phyloP scores from a whole-genome alignment of 2,329 filamentous ascomycete genomes.

The Ambrosiella cleistominuta region DNA sequence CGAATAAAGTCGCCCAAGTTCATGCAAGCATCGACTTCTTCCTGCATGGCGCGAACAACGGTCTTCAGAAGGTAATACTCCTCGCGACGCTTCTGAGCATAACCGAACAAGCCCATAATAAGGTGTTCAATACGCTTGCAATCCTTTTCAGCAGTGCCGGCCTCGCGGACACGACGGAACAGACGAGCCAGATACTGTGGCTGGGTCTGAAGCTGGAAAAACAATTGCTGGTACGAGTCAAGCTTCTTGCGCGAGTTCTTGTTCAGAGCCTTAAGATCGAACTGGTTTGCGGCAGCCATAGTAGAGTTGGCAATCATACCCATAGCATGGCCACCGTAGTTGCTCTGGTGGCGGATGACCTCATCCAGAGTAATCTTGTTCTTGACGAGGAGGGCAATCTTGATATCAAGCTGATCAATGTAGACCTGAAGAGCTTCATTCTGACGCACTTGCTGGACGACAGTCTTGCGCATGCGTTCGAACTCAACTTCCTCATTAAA shows the following conservation, averaged over 20 bases:
- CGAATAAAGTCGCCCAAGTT: conserved; percentile 71
- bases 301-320: conserved; percentile 75
- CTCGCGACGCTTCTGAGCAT: conserved; percentile 89
- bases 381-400: conserved; percentile 93
- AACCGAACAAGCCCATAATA: conserved; percentile 92
- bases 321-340: conserved; percentile 79
- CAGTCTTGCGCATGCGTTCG: conserved; percentile 81
- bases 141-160: conserved; percentile 77
- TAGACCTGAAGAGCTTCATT: conserved; percentile 97
- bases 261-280: conserved; percentile 92
- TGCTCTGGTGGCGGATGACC: conserved; percentile 90
- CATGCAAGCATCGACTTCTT: conserved; percentile 61
- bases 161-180: conserved; percentile 68
- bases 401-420: conserved; percentile 95
- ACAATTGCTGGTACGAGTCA: conserved; percentile 91
- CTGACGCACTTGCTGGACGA: conserved; percentile 90
- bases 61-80: conserved; percentile 93
- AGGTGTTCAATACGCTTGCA: conserved; percentile 81
- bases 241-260: conserved; percentile 91
- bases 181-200: conserved; percentile 82
- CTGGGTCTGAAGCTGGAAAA: conserved; percentile 93
- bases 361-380: conserved; percentile 99
- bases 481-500: conserved; percentile 98
- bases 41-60: conserved; percentile 61
- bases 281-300: conserved; percentile 76